A percentile compares a stretch with the other conserved stretches of the same genome.
Conservation (phyloP, 495 filamentous ascomycete genomes). For the Polyplosphaeria fusca region DNA sequence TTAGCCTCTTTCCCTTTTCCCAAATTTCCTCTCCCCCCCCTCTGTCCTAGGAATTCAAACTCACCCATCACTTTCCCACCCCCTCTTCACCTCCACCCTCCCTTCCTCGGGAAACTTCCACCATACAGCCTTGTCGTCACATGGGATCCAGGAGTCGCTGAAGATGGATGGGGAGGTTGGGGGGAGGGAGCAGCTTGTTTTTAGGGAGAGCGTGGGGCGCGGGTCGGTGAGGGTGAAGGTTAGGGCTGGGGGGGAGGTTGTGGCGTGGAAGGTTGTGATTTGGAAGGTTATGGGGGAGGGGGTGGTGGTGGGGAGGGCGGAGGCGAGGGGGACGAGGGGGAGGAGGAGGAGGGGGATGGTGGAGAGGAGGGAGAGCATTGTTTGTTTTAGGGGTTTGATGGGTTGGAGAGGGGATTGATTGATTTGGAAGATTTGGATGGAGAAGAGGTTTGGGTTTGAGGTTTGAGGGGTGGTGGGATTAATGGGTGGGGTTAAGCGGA, state of each 20-base stretch:
- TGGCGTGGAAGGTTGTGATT: neutral
- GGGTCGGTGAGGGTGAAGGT: slow-evolving; percentile 8
- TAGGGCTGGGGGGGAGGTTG: neutral
- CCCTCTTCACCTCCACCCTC: neutral
- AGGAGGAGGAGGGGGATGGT: neutral
- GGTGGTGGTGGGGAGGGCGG: neutral
- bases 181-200: neutral
- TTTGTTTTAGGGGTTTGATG: neutral
- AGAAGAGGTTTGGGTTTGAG: neutral
- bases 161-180: neutral
- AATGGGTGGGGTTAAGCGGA: neutral
- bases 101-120: neutral
- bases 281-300: neutral
- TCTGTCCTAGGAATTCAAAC: neutral
- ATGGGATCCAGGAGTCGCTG: neutral
- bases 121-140: neutral
- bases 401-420: neutral
- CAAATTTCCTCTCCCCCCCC: neutral
- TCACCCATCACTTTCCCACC: slow-evolving; percentile 5
- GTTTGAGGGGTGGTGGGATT: neutral
- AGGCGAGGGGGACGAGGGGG: neutral
- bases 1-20: too few relatives aligned
- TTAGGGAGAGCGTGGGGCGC: neutral
- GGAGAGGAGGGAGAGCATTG: neutral
- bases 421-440: neutral